A percentile compares a stretch with the other conserved stretches of the same genome.
Conservation (phyloP, 192 early-diverging fungal genomes). For the Coemansia guatemalensis region DNA sequence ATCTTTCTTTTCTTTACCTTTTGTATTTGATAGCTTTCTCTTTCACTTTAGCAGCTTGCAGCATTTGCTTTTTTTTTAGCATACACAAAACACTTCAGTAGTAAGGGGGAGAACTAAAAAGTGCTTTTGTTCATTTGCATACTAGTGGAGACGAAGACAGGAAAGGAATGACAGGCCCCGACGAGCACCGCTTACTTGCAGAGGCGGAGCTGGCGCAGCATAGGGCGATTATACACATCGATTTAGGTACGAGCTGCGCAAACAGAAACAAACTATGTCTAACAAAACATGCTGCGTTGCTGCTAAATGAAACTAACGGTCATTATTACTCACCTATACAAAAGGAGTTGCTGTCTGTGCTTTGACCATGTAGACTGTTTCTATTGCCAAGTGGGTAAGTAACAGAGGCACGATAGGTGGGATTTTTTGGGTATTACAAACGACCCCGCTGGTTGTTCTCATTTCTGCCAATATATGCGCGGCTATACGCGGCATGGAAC, state of each 20-base stretch:
- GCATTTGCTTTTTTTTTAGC: not conserved
- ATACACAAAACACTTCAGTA: not conserved
- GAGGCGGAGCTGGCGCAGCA: constrained; percentile 44
- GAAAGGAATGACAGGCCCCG: constrained; percentile 17
- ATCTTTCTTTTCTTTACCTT: constrained; percentile 9
- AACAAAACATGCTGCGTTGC: constrained; percentile 3
- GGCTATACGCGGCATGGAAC: not conserved
- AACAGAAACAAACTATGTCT: constrained; percentile 1
- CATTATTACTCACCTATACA: not conserved
- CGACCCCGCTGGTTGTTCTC: not conserved
- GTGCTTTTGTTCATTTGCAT: not conserved
- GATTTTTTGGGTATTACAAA: not conserved
- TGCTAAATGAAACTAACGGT: not conserved
- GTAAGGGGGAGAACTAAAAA: not conserved
- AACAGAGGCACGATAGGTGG: not conserved
- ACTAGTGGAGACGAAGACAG: not conserved
- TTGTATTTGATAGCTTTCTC: too few species aligned
- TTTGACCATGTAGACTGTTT: constrained; percentile 62
- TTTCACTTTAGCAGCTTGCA: not conserved
- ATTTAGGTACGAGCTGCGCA: constrained; percentile 47
- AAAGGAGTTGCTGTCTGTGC: not conserved
- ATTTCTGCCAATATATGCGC: not conserved
- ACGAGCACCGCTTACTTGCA: constrained; percentile 15
- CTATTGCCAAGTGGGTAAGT: constrained; percentile 77
- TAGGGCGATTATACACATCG: constrained; percentile 58